Conservation (phyloP, 208 protist species). For the Trypanosoma melophagium region DNA sequence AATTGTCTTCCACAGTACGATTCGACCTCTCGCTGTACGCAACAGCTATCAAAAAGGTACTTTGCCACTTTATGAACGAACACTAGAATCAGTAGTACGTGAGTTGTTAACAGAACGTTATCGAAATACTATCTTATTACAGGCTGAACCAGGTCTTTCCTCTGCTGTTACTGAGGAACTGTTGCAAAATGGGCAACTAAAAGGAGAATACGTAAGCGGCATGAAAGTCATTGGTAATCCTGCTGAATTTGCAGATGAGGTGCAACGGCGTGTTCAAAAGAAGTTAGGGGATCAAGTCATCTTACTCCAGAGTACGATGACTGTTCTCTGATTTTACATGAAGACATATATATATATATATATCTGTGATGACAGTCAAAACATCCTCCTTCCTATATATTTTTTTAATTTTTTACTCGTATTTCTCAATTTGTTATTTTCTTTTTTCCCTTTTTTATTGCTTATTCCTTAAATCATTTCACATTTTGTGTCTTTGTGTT, state of each 20-base stretch:
- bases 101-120: slow-evolving; percentile 47
- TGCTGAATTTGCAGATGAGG: slow-evolving; percentile 16
- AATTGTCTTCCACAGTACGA: slow-evolving; percentile 6
- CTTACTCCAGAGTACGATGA: slow-evolving; percentile 24
- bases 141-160: slow-evolving; percentile 9
- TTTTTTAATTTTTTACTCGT: no score
- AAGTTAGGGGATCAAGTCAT: slow-evolving; percentile 27
- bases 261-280: slow-evolving; percentile 16
- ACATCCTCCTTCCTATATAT: no score
- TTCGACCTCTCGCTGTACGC: slow-evolving; percentile 27
- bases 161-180: slow-evolving; percentile 49
- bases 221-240: slow-evolving; percentile 17
- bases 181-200: slow-evolving; percentile 53
- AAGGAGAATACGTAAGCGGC: slow-evolving; percentile 18
- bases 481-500: background rate
- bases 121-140: slow-evolving; percentile 33
- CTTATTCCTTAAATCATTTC: no score
- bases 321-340: background rate
- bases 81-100: slow-evolving; percentile 35
- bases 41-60: slow-evolving; percentile 71
- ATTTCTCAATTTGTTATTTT: no score
- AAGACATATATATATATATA: background rate
- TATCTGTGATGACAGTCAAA: background rate
- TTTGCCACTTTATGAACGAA: slow-evolving; percentile 49
- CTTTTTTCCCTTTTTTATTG: no score